Percentiles rank a stretch among this genome's conserved stretches.
These are phyloP conservation scores for Dictyostelium capitatum DNA, from an alignment of 78 protist species.

Conservation along the genomic window DNA sequence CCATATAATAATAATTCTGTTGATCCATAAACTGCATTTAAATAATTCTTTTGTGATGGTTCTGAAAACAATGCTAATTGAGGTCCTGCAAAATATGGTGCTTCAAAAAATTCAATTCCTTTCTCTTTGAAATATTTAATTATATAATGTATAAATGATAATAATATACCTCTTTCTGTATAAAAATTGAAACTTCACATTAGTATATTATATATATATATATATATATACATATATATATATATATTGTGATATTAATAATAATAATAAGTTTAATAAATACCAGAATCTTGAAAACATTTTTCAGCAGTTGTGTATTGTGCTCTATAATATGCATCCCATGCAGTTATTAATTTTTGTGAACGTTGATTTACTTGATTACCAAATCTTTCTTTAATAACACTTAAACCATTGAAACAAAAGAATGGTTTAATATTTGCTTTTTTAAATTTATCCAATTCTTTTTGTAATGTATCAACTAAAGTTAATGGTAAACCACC, in stretches of 20 bases:
- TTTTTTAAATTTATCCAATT: conserved; percentile 68
- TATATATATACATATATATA: neutral
- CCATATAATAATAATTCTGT: conserved; percentile 62
- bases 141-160: conserved; percentile 45
- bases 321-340: conserved; percentile 71
- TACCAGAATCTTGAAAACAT: conserved; percentile 45
- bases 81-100: conserved; percentile 59
- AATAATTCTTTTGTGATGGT: conserved; percentile 68
- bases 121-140: conserved; percentile 53
- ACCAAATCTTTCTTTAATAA: conserved; percentile 17
- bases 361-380: neutral
- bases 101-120: conserved; percentile 54
- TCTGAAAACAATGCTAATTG: conserved; percentile 70
- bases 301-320: conserved; percentile 48
- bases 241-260: neutral
- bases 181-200: no score
- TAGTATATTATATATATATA: neutral
- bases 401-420: conserved; percentile 47
- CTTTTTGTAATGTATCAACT: conserved; percentile 8
- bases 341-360: conserved; percentile 28
- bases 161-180: conserved; percentile 38
- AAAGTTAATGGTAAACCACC: conserved; percentile 77
- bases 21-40: conserved; percentile 77
- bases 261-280: neutral
- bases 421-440: conserved; percentile 78